A percentile compares a stretch with the other conserved stretches of the same genome.
phyloP scores from a whole-genome alignment of 148 eudicot genomes.

The Arctostaphylos glauca region DNA sequence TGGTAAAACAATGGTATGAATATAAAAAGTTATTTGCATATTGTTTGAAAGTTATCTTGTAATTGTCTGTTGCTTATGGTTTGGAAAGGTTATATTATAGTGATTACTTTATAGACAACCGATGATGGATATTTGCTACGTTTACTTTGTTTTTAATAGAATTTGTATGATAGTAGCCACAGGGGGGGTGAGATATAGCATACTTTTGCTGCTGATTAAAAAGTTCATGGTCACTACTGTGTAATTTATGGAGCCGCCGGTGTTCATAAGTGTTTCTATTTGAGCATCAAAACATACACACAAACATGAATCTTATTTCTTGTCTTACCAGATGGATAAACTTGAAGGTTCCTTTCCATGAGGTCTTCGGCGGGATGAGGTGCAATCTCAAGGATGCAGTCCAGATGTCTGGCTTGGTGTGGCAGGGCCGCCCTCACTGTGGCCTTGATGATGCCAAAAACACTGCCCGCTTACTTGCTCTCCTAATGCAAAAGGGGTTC shows the following conservation, averaged over 20 bases:
- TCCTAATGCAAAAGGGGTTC: conserved; percentile 63
- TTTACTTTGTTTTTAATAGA: not conserved
- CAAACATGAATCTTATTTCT: not conserved
- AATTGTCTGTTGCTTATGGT: not conserved
- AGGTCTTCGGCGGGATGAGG: conserved; percentile 53
- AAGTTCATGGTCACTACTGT: not conserved
- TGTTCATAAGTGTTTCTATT: not conserved
- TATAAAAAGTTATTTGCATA: not conserved
- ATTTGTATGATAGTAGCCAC: not conserved
- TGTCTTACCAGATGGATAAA: conserved; percentile 76
- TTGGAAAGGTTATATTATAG: not conserved
- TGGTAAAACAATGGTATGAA: not conserved
- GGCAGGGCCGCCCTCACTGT: conserved; percentile 95
- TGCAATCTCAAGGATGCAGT: conserved; percentile 89
- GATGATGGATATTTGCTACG: not conserved
- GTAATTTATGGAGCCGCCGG: not conserved
- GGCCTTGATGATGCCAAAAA: conserved; percentile 95
- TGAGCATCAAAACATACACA: not conserved
- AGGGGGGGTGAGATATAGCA: not conserved
- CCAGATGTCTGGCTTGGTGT: conserved; percentile 70
- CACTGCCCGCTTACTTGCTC: conserved; percentile 70
- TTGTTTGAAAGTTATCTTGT: not conserved
- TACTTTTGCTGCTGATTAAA: not conserved
- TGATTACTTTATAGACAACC: not conserved
- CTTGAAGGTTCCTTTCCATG: conserved; percentile 64